A percentile compares a stretch with the other conserved stretches of the same genome.
Evolutionary conservation across 2,329 filamentous ascomycete species (phyloP).

Genomic region (Cercospora nicotianae): DNA sequence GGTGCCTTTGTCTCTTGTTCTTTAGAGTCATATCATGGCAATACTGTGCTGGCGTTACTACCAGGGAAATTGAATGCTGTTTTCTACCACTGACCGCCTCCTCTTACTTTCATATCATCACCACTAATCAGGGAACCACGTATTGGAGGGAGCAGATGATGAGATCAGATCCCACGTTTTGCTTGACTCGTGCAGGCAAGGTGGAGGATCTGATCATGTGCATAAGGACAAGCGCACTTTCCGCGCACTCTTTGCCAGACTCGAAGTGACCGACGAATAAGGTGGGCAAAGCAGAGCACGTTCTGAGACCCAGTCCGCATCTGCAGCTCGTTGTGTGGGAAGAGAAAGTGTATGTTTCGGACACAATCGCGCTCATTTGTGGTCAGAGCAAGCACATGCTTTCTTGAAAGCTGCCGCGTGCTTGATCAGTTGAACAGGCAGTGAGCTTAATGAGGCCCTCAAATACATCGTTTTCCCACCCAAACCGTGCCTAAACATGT

Average conservation of each 20-base stretch:
- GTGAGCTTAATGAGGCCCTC: background rate
- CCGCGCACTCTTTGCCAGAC: background rate
- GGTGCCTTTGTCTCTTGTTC: slow-evolving; percentile 12
- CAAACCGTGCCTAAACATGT: background rate
- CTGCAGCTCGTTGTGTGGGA: background rate
- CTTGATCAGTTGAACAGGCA: background rate
- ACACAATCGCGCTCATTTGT: background rate
- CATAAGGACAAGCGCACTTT: background rate
- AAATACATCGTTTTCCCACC: background rate
- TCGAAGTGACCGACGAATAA: background rate
- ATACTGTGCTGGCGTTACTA: slow-evolving; percentile 17
- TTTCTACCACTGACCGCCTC: background rate
- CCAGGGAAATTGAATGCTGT: slow-evolving; percentile 13
- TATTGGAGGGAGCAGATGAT: background rate
- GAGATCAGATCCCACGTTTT: background rate
- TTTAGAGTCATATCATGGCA: slow-evolving; percentile 18
- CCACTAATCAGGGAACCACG: background rate
- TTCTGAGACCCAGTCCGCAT: background rate
- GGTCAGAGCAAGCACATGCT: background rate
- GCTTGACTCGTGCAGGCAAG: background rate
- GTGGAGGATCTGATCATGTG: slow-evolving; percentile 3
- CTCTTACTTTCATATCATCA: background rate
- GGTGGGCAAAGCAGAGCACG: background rate
- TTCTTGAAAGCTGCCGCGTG: background rate
- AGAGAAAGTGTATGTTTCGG: background rate